Evolutionary conservation across 495 filamentous ascomycete genomes (phyloP).

Genomic region (Bryoglossum gracile): DNA sequence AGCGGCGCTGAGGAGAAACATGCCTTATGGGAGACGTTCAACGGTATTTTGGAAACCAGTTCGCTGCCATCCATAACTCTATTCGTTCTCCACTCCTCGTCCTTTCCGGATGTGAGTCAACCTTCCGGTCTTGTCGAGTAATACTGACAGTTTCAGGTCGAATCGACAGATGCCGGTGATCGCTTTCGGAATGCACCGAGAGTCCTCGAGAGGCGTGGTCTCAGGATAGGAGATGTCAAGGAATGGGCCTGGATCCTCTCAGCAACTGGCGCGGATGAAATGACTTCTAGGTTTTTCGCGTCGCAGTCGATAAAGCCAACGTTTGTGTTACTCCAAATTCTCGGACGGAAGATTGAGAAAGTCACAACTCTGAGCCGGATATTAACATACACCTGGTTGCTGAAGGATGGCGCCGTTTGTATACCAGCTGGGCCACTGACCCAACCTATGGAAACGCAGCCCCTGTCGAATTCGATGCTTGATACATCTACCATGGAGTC

Average conservation of each 20-base stretch:
- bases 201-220: not conserved
- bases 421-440: no score
- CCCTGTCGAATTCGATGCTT: no score
- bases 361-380: conserved; percentile 10
- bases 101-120: not conserved
- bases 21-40: not conserved
- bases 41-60: not conserved
- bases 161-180: no score
- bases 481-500: no score
- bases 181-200: not conserved
- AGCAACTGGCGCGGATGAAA: conserved; percentile 3
- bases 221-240: conserved; percentile 7
- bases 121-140: no score
- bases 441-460: no score
- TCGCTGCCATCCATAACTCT: not conserved
- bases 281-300: conserved; percentile 13
- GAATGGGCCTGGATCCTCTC: conserved; percentile 21
- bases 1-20: not conserved
- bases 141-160: not conserved
- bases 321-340: conserved; percentile 19
- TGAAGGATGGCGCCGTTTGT: not conserved
- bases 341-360: conserved; percentile 7
- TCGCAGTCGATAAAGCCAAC: not conserved
- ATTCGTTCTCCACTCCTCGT: not conserved
- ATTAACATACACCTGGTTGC: conserved; percentile 12